phyloP scores from a whole-genome alignment of 2,329 filamentous ascomycete genomes.

The Teratosphaeria destructans region DNA sequence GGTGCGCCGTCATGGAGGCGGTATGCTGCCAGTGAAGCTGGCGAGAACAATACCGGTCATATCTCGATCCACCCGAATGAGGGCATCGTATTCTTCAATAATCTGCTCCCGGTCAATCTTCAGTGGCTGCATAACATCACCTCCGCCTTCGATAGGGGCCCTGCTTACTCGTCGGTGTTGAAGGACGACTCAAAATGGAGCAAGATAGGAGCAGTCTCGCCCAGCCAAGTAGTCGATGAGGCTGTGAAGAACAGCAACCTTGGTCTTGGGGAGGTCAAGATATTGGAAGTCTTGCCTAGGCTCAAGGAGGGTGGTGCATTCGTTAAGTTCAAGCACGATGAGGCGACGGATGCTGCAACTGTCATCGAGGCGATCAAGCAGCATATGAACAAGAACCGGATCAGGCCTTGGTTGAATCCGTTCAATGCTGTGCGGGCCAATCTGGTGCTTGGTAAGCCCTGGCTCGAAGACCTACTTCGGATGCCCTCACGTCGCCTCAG shows the following conservation, averaged over 20 bases:
- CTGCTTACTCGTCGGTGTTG: constrained; percentile 1
- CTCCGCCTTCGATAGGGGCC: constrained; percentile 29
- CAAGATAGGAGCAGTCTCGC: constrained; percentile 41
- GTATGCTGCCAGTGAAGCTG: constrained; percentile 28
- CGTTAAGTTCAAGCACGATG: constrained; percentile 64
- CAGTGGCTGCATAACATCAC: constrained; percentile 50
- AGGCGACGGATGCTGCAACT: constrained; percentile 36
- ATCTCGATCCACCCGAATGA: constrained; percentile 69
- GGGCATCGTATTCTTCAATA: constrained; percentile 82
- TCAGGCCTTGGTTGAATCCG: constrained; percentile 86
- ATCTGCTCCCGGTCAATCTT: constrained; percentile 74
- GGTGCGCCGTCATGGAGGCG: not conserved
- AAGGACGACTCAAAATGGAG: constrained; percentile 6
- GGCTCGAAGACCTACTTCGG: constrained; percentile 85
- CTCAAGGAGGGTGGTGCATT: constrained; percentile 90
- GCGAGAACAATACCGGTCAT: constrained; percentile 64
- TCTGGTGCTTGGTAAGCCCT: constrained; percentile 73
- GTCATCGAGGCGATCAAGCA: constrained; percentile 52
- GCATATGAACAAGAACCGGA: constrained; percentile 56
- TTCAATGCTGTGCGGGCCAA: constrained; percentile 60
- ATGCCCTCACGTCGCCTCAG: constrained; percentile 66
- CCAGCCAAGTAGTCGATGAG: constrained; percentile 42
- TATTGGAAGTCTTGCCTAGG: constrained; percentile 73
- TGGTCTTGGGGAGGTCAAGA: constrained; percentile 41
- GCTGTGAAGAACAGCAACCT: constrained; percentile 19